phyloP scores from a whole-genome alignment of 2,329 filamentous ascomycete genomes.

The Aspergillus fumigatiaffinis region DNA sequence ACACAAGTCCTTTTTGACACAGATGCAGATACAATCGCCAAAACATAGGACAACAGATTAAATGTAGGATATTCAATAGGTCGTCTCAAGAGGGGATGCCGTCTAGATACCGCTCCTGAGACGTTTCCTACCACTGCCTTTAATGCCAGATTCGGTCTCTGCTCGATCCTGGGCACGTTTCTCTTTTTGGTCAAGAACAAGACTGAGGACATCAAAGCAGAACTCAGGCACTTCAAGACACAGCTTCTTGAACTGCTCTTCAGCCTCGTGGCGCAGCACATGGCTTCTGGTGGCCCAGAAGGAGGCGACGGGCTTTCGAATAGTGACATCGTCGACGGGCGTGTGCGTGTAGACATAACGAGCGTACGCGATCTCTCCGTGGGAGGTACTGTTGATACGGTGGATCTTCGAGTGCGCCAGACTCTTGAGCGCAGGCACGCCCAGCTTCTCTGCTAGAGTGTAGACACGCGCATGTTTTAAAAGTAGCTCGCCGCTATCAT shows the following conservation, averaged over 20 bases:
- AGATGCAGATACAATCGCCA: not conserved
- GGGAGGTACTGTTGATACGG: slow-evolving; percentile 79
- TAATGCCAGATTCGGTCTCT: slow-evolving; percentile 32
- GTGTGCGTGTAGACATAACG: slow-evolving; percentile 85
- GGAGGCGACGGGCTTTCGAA: slow-evolving; percentile 78
- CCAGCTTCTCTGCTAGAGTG: slow-evolving; percentile 78
- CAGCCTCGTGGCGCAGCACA: slow-evolving; percentile 78
- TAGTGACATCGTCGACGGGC: slow-evolving; percentile 61
- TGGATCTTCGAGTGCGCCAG: slow-evolving; percentile 88
- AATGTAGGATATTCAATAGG: not conserved
- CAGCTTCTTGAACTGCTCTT: slow-evolving; percentile 76
- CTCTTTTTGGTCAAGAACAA: slow-evolving; percentile 45
- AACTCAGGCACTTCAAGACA: slow-evolving; percentile 90
- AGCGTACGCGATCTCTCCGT: slow-evolving; percentile 87
- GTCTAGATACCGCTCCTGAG: slow-evolving; percentile 24
- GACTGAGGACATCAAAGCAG: slow-evolving; percentile 81
- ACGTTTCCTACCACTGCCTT: slow-evolving; percentile 40
- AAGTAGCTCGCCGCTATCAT: slow-evolving; percentile 76
- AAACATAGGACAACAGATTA: not conserved
- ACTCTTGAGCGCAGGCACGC: slow-evolving; percentile 63
- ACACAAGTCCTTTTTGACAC: not conserved
- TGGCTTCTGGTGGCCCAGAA: slow-evolving; percentile 85
- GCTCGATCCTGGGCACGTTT: slow-evolving; percentile 35
- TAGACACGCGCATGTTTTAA: slow-evolving; percentile 87
- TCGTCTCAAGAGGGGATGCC: not conserved